These are phyloP conservation scores for Acrocalymma vagum DNA, from an alignment of 2,329 filamentous ascomycete genomes.

Conservation along the genomic window DNA sequence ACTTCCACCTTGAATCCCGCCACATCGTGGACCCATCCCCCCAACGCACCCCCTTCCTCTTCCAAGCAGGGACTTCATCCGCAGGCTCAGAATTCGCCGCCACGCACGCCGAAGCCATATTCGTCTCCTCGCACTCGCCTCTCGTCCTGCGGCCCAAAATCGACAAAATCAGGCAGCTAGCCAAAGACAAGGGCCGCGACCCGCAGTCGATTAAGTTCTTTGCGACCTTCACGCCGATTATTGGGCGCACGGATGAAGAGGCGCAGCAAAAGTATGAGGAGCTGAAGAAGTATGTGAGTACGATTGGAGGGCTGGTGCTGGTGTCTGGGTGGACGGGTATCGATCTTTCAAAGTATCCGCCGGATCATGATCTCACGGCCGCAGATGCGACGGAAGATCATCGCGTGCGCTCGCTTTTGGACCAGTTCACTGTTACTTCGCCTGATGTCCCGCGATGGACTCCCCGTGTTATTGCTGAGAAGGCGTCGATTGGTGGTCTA, in stretches of 20 bases:
- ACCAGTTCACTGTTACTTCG: slow-evolving; percentile 43
- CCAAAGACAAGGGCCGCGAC: slow-evolving; percentile 62
- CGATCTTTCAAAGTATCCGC: slow-evolving; percentile 64
- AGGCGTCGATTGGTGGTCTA: slow-evolving; percentile 70
- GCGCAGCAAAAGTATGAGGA: slow-evolving; percentile 62
- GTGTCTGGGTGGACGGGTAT: slow-evolving; percentile 69
- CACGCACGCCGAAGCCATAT: slow-evolving; percentile 68
- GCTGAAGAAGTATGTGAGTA: slow-evolving; percentile 61
- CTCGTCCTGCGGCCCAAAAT: slow-evolving; percentile 60
- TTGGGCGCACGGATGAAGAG: slow-evolving; percentile 53
- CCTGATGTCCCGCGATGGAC: slow-evolving; percentile 37
- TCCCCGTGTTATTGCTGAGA: slow-evolving; percentile 39
- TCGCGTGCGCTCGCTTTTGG: slow-evolving; percentile 42
- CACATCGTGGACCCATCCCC: slow-evolving; percentile 55
- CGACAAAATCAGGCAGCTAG: slow-evolving; percentile 61
- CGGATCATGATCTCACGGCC: slow-evolving; percentile 66
- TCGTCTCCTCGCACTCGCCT: slow-evolving; percentile 64
- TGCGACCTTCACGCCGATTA: slow-evolving; percentile 45
- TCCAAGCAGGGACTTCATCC: slow-evolving; percentile 66
- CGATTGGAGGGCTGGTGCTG: slow-evolving; percentile 63
- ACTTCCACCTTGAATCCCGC: slow-evolving; percentile 55
- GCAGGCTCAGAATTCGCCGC: slow-evolving; percentile 66
- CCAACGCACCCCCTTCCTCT: slow-evolving; percentile 50
- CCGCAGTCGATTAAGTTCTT: slow-evolving; percentile 65
- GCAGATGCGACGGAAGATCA: slow-evolving; percentile 63